These are phyloP conservation scores for Alisma plantagoaquatica DNA, from an alignment of 106 monocot species.

Conservation along the genomic window DNA sequence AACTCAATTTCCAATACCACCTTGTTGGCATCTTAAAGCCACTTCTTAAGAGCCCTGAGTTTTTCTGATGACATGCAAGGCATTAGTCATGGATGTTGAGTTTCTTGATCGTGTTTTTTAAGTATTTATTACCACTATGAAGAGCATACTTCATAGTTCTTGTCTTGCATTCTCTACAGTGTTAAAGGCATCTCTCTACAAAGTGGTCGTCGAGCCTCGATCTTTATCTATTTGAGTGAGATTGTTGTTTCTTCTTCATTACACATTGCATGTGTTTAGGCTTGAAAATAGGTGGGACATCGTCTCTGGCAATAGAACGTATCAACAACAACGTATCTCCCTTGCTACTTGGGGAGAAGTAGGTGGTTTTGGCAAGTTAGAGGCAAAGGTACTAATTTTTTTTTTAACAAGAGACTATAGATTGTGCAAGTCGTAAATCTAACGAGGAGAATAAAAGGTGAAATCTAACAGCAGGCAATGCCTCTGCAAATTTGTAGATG, in stretches of 20 bases:
- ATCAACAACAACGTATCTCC: not conserved
- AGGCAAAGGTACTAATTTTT: not conserved
- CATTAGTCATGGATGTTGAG: not conserved
- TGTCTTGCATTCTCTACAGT: not conserved
- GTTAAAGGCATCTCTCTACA: not conserved
- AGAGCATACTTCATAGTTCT: not conserved
- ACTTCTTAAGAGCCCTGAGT: too few species aligned
- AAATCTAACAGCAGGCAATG: not conserved
- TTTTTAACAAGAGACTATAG: not conserved
- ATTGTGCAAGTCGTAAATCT: not conserved
- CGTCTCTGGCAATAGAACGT: not conserved
- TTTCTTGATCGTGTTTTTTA: not conserved
- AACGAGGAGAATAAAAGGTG: not conserved
- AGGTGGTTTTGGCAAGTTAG: not conserved
- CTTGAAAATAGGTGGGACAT: not conserved
- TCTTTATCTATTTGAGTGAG: not conserved
- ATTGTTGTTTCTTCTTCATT: not conserved
- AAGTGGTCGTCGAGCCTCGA: not conserved
- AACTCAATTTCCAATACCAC: too few species aligned
- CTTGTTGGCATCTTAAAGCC: too few species aligned
- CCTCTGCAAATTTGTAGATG: not conserved
- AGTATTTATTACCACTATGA: not conserved
- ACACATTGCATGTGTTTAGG: not conserved
- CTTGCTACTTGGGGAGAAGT: not conserved
- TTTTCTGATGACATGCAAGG: too few species aligned